Percentiles rank a stretch among this genome's conserved stretches.
phyloP scores from a whole-genome alignment of 352 stramenopile genomes.

The Pythium pyrilobum region DNA sequence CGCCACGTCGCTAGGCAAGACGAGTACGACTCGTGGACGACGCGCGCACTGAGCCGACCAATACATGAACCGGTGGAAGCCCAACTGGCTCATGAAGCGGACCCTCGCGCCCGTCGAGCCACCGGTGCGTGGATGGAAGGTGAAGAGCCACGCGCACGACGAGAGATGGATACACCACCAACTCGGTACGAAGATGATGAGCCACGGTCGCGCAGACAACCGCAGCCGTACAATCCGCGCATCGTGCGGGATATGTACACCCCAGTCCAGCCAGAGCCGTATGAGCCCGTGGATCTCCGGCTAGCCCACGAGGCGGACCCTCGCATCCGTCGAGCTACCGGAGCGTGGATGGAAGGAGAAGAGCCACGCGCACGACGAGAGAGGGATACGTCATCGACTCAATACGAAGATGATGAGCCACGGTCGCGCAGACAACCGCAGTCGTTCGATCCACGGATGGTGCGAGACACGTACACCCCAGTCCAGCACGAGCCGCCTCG shows the following conservation, averaged over 20 bases:
- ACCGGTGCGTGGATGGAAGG: no score
- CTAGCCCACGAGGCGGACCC: background rate
- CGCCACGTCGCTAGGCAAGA: background rate
- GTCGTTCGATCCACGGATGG: background rate
- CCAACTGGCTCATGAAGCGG: background rate
- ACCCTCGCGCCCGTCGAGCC: background rate
- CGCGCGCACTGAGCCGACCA: background rate
- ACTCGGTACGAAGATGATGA: slow-evolving; percentile 4
- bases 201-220: background rate
- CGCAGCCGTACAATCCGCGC: background rate
- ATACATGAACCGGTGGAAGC: background rate
- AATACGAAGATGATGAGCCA: background rate
- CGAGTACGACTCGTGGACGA: background rate
- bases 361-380: background rate
- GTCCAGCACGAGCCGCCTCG: no score
- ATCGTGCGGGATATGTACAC: background rate
- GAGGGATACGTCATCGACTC: background rate
- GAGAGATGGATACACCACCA: background rate
- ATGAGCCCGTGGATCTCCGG: background rate
- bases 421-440: background rate
- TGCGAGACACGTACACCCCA: background rate
- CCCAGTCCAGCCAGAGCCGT: no score
- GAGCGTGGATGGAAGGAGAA: no score
- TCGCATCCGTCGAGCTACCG: background rate
- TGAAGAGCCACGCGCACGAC: background rate